phyloP scores from a whole-genome alignment of 495 filamentous ascomycete species.

The Lepidopterella palustris region DNA sequence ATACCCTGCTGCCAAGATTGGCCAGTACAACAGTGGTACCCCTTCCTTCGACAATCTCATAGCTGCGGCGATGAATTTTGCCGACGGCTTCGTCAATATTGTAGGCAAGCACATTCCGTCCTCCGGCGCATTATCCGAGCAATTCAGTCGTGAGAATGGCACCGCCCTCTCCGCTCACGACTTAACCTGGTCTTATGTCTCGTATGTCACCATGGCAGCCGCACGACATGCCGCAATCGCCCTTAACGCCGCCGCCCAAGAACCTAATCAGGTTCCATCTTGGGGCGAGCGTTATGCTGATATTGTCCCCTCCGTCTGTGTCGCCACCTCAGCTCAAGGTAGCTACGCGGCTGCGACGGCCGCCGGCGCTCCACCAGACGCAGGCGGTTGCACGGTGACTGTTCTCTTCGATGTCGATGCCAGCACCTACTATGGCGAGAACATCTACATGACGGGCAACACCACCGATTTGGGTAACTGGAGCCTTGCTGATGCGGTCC shows the following conservation, averaged over 20 bases:
- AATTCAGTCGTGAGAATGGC: slow-evolving; percentile 50
- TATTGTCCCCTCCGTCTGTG: slow-evolving; percentile 50
- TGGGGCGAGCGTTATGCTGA: slow-evolving; percentile 48
- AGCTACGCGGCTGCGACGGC: slow-evolving; percentile 52
- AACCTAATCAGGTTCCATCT: slow-evolving; percentile 31
- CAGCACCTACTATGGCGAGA: slow-evolving; percentile 52
- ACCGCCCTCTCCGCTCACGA: slow-evolving; percentile 48
- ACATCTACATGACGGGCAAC: slow-evolving; percentile 53
- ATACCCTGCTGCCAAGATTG: slow-evolving; percentile 41
- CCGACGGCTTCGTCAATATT: slow-evolving; percentile 55
- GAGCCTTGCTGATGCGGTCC: slow-evolving; percentile 33
- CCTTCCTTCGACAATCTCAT: slow-evolving; percentile 46
- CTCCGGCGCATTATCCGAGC: slow-evolving; percentile 55
- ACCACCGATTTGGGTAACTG: slow-evolving; percentile 51
- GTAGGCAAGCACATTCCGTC: slow-evolving; percentile 42
- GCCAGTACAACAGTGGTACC: slow-evolving; percentile 46
- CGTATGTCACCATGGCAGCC: slow-evolving; percentile 55
- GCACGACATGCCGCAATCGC: slow-evolving; percentile 40
- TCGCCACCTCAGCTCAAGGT: slow-evolving; percentile 47
- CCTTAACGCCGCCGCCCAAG: slow-evolving; percentile 28
- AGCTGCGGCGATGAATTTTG: slow-evolving; percentile 50
- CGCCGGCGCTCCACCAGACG: slow-evolving; percentile 52
- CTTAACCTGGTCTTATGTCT: slow-evolving; percentile 66
- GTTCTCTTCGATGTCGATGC: slow-evolving; percentile 56
- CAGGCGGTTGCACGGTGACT: slow-evolving; percentile 10